phyloP scores from a whole-genome alignment of 2,329 filamentous ascomycete species.

The Endoconidiophora polonica region DNA sequence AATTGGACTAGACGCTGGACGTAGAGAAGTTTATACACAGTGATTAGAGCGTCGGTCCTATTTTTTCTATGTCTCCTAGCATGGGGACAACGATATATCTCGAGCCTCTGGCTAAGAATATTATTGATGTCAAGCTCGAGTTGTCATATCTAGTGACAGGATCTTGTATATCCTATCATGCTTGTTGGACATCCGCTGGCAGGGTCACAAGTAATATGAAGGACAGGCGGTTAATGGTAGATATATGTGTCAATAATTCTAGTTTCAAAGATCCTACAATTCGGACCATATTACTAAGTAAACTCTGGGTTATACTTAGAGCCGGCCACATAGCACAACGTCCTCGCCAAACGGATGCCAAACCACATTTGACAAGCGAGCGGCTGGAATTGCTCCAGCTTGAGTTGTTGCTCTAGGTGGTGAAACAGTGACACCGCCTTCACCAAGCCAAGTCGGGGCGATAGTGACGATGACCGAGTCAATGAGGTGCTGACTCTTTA shows the following conservation, averaged over 20 bases:
- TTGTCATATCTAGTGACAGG: constrained; percentile 25
- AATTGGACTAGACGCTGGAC: constrained; percentile 17
- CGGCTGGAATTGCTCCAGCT: constrained; percentile 39
- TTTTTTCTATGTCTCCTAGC: constrained; percentile 27
- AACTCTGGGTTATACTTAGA: constrained; percentile 17
- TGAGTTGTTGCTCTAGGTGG: constrained; percentile 39
- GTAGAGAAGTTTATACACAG: constrained; percentile 15
- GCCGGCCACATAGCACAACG: constrained; percentile 60
- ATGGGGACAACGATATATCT: constrained; percentile 29
- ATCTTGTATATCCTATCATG: constrained; percentile 27
- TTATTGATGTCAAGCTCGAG: constrained; percentile 31
- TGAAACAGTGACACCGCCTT: constrained; percentile 62
- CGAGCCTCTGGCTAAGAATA: constrained; percentile 26
- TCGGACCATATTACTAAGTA: not conserved
- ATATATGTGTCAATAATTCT: not conserved
- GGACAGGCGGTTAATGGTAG: constrained; percentile 20
- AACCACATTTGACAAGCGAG: constrained; percentile 46
- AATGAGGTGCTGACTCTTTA: constrained; percentile 43
- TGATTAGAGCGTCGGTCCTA: constrained; percentile 26
- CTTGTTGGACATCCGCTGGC: constrained; percentile 14
- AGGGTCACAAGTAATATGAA: constrained; percentile 12
- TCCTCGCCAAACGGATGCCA: constrained; percentile 74
- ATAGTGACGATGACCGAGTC: constrained; percentile 75
- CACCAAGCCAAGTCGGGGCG: constrained; percentile 78
- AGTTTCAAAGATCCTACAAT: not conserved